Evolutionary conservation across 1,284 basidiomycete genomes (phyloP).

Genomic region (Moesziomyces antarcticus): DNA sequence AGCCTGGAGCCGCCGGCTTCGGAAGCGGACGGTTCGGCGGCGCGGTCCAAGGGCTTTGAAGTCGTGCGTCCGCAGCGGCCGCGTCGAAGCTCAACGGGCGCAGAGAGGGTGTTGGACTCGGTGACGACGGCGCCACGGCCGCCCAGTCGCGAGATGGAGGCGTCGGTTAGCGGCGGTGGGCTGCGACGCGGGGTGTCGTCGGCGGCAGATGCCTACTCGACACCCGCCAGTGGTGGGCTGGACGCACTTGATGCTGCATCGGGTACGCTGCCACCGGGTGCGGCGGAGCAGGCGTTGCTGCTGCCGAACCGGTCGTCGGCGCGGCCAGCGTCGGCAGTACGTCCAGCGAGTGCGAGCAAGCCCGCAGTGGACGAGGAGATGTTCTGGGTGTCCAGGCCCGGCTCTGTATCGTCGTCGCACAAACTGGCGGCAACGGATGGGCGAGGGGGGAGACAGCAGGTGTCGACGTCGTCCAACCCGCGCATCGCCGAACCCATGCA

Average conservation of each 20-base stretch:
- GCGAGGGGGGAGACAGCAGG: conserved; percentile 34
- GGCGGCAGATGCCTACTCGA: conserved; percentile 32
- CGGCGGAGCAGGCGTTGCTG: conserved; percentile 33
- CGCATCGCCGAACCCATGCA: conserved; percentile 46
- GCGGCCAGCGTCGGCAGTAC: conserved; percentile 3
- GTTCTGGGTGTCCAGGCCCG: conserved; percentile 42
- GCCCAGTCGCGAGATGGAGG: too few species aligned
- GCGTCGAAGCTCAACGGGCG: conserved; percentile 19
- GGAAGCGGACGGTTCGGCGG: conserved; percentile 28
- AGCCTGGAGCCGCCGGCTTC: conserved; percentile 45
- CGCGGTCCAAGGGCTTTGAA: conserved; percentile 43
- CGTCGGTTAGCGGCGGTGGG: background rate
- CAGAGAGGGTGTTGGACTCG: conserved; percentile 31
- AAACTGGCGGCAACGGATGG: conserved; percentile 14
- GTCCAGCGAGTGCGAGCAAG: conserved; percentile 10
- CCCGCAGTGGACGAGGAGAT: conserved; percentile 32
- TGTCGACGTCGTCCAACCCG: conserved; percentile 13
- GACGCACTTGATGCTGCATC: conserved; percentile 29
- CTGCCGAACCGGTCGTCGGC: conserved; percentile 19
- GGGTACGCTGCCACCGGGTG: conserved; percentile 39
- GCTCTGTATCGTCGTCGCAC: conserved; percentile 15
- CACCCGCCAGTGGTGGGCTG: conserved; percentile 5
- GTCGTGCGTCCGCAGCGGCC: conserved; percentile 50
- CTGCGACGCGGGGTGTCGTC: conserved; percentile 9
- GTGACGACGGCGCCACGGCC: background rate